phyloP scores from a whole-genome alignment of 192 early-diverging fungal genomes.

The Rhizoclosmatium globosum region DNA sequence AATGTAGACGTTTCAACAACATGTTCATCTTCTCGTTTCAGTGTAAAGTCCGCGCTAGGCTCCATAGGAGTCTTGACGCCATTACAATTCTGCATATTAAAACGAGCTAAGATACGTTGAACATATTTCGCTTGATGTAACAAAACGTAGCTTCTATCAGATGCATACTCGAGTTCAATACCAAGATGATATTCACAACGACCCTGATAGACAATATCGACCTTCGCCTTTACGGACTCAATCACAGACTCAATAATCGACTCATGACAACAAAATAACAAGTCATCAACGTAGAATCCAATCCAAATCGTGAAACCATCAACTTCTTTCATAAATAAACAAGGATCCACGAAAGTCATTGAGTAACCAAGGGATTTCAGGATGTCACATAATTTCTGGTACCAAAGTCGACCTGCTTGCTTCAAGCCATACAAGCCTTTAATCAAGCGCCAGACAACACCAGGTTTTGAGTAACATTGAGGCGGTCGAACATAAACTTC shows the following conservation, averaged over 20 bases:
- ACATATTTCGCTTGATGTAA: slow-evolving; percentile 22
- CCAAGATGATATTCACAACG: slow-evolving; percentile 2
- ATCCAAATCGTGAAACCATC: not conserved
- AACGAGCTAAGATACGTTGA: not conserved
- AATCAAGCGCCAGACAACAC: not conserved
- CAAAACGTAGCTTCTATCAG: not conserved
- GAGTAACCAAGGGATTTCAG: not conserved
- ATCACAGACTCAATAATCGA: slow-evolving; percentile 7
- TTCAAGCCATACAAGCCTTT: slow-evolving; percentile 20
- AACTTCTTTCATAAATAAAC: slow-evolving; percentile 3
- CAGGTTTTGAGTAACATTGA: not conserved
- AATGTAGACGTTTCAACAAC: not conserved
- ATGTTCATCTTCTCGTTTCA: slow-evolving; percentile 3
- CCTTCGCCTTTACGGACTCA: not conserved
- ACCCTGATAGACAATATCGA: slow-evolving; percentile 10
- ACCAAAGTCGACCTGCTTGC: slow-evolving; percentile 21
- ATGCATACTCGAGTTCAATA: slow-evolving; percentile 3
- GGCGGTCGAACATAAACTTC: not conserved
- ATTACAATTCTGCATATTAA: slow-evolving; percentile 20
- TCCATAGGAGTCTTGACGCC: not conserved
- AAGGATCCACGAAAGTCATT: not conserved
- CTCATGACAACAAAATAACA: not conserved
- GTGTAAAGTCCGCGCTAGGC: not conserved
- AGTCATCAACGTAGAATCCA: slow-evolving; percentile 4
- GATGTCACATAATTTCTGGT: not conserved